Conservation (phyloP, 371 early-diverging fungal genomes). For the Lichtheimia ramosa region DNA sequence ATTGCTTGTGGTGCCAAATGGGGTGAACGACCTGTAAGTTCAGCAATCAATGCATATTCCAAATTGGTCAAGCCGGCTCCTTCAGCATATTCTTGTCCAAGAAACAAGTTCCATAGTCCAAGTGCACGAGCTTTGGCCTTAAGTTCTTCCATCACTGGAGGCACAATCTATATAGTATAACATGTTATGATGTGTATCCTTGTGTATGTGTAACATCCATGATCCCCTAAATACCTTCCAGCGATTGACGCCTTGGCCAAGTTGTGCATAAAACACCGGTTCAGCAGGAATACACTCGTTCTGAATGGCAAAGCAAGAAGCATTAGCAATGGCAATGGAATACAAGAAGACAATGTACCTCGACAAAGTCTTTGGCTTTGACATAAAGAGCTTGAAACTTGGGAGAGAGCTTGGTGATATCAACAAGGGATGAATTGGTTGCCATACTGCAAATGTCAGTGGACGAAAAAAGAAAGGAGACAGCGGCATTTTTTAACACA, state of each 20-base stretch:
- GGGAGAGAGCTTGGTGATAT: conserved; percentile 56
- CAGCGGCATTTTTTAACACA: neutral
- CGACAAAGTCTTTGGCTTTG: conserved; percentile 75
- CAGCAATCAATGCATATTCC: conserved; percentile 91
- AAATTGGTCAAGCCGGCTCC: conserved; percentile 91
- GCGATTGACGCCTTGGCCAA: conserved; percentile 74
- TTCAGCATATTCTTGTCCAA: conserved; percentile 72
- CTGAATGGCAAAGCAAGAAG: conserved; percentile 46
- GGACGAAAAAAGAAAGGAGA: neutral
- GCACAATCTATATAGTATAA: conserved; percentile 55
- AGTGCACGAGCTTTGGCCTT: conserved; percentile 84
- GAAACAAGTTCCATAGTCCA: conserved; percentile 96
- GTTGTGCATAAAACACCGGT: conserved; percentile 66
- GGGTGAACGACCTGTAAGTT: conserved; percentile 81
- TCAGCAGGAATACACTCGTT: conserved; percentile 96
- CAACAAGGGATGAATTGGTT: conserved; percentile 38
- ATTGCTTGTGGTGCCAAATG: conserved; percentile 80
- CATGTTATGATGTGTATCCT: neutral
- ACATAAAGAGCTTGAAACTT: conserved; percentile 69
- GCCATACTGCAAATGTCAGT: conserved; percentile 26
- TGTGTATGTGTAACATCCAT: neutral
- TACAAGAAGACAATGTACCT: conserved; percentile 43
- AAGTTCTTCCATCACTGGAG: conserved; percentile 84
- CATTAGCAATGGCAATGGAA: neutral
- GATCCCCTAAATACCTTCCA: conserved; percentile 65